Evolutionary conservation across 2,329 filamentous ascomycete species (phyloP).

Genomic region (Stagonosporopsis vannaccii): DNA sequence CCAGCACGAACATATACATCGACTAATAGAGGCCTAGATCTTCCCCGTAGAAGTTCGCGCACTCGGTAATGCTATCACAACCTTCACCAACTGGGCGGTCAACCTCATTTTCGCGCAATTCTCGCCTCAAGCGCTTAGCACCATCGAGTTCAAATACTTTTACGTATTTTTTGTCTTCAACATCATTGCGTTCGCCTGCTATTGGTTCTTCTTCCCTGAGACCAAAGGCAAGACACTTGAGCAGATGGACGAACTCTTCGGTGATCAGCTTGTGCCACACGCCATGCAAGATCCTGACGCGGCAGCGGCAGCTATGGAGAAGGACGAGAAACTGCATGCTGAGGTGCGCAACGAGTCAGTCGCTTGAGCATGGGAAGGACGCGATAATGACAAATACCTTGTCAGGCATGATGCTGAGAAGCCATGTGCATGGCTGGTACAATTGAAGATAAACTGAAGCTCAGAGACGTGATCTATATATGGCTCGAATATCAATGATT

Average conservation of each 20-base stretch:
- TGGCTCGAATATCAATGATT: neutral
- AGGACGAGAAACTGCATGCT: constrained; percentile 22
- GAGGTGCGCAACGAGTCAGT: constrained; percentile 6
- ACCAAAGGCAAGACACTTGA: constrained; percentile 40
- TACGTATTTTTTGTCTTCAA: constrained; percentile 56
- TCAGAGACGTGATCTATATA: neutral
- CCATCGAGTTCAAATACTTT: constrained; percentile 56
- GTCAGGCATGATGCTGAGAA: neutral
- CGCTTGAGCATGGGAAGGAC: neutral
- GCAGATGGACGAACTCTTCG: constrained; percentile 43
- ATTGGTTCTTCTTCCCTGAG: constrained; percentile 41
- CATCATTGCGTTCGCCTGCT: constrained; percentile 44
- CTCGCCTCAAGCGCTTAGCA: constrained; percentile 51
- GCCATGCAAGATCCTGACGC: constrained; percentile 44
- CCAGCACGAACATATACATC: neutral
- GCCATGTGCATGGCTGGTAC: neutral
- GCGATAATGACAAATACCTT: neutral
- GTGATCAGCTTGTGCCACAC: constrained; percentile 47
- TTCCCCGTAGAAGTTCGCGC: constrained; percentile 56
- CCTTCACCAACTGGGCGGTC: constrained; percentile 56
- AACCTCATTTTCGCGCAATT: constrained; percentile 60
- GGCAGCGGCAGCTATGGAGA: constrained; percentile 37
- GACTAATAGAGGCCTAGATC: constrained; percentile 29
- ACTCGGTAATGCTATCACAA: constrained; percentile 53
- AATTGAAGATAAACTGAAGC: neutral